These are phyloP conservation scores for Fragilariopsis cylindrus DNA, from an alignment of 108 stramenopile genomes.

Conservation along the genomic window DNA sequence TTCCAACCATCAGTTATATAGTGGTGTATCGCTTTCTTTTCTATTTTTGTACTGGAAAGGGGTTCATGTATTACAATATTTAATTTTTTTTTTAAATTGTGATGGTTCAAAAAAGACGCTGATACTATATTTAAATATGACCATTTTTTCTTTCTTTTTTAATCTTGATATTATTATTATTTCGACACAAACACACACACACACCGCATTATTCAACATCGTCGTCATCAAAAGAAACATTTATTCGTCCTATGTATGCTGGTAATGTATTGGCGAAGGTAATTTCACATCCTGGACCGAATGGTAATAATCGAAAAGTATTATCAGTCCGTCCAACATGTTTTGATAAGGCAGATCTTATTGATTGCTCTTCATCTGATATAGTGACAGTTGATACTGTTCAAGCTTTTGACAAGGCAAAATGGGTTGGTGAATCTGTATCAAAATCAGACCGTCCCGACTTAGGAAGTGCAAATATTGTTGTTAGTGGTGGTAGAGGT, in stretches of 20 bases:
- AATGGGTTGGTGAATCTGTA: conserved; percentile 71
- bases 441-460: conserved; percentile 94
- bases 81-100: too few species aligned
- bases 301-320: conserved; percentile 62
- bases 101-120: too few species aligned
- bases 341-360: conserved; percentile 94
- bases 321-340: conserved; percentile 91
- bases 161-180: neutral
- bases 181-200: neutral
- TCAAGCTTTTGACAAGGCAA: conserved; percentile 52
- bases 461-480: conserved; percentile 87
- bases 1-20: neutral
- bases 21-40: neutral
- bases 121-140: too few species aligned
- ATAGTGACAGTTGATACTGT: conserved; percentile 62
- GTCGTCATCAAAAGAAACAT: conserved; percentile 57
- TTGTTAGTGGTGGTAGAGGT: conserved; percentile 96
- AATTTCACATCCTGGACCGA: conserved; percentile 35
- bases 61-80: neutral
- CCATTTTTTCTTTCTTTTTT: conserved; percentile 11
- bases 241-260: conserved; percentile 98
- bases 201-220: conserved; percentile 8
- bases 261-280: conserved; percentile 99
- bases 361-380: conserved; percentile 43
- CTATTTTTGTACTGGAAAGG: neutral